A percentile compares a stretch with the other conserved stretches of the same genome.
These are phyloP conservation scores for Eurotiales sp. DNA, from an alignment of 2,329 filamentous ascomycete species.

Conservation along the genomic window DNA sequence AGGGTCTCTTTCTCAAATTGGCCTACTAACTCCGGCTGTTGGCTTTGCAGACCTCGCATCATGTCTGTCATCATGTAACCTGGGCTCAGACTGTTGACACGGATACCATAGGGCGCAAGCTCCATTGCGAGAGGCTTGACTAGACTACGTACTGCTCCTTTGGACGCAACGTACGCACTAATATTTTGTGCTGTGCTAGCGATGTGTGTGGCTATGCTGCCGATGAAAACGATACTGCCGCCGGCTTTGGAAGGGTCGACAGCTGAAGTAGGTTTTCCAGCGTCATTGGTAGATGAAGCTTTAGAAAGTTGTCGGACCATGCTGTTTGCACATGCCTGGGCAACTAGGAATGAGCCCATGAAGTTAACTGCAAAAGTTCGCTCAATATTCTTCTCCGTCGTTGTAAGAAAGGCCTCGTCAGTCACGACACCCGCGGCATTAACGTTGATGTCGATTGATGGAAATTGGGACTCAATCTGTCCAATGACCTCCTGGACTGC, in stretches of 20 bases:
- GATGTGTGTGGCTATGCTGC: conserved; percentile 31
- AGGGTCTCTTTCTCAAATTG: conserved; percentile 23
- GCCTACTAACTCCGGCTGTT: conserved; percentile 19
- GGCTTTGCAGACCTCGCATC: conserved; percentile 15
- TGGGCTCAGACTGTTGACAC: conserved; percentile 29
- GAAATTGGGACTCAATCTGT: neutral
- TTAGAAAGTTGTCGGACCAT: conserved; percentile 20
- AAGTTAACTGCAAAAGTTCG: conserved; percentile 23
- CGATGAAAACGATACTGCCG: conserved; percentile 34
- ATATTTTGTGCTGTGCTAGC: conserved; percentile 29
- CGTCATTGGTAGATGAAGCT: conserved; percentile 12
- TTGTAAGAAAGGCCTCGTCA: conserved; percentile 26
- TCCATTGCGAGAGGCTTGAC: conserved; percentile 22
- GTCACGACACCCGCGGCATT: conserved; percentile 26
- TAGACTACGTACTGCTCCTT: conserved; percentile 25
- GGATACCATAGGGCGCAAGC: conserved; percentile 24
- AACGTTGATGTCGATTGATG: conserved; percentile 10
- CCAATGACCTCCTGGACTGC: neutral
- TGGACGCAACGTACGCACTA: conserved; percentile 29
- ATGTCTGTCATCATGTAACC: conserved; percentile 28
- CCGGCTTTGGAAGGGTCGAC: conserved; percentile 10
- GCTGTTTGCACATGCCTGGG: conserved; percentile 25
- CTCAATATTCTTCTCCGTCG: conserved; percentile 19
- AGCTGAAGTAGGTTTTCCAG: neutral
- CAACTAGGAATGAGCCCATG: conserved; percentile 22